Evolutionary conservation across 2,329 filamentous ascomycete species (phyloP).

Genomic region (Macroventuria anomochaeta): DNA sequence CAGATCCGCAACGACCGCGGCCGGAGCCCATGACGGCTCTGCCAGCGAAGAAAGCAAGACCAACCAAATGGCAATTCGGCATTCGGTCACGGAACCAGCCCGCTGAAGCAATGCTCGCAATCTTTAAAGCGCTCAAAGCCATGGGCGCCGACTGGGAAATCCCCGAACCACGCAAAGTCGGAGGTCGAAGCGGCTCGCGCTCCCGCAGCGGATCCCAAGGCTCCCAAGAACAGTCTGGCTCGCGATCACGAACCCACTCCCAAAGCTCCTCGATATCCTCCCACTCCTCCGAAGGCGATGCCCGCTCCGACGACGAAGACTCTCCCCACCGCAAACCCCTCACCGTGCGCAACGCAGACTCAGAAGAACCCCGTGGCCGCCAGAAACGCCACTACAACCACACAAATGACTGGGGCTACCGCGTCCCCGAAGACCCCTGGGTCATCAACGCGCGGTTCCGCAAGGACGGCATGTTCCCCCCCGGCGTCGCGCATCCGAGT

Average conservation of each 20-base stretch:
- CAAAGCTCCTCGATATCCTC: slow-evolving; percentile 44
- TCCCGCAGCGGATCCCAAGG: slow-evolving; percentile 41
- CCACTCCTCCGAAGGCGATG: slow-evolving; percentile 36
- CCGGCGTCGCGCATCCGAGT: slow-evolving; percentile 57
- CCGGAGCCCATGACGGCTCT: slow-evolving; percentile 63
- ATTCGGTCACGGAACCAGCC: slow-evolving; percentile 94
- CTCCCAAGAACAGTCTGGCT: slow-evolving; percentile 36
- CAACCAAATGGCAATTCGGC: slow-evolving; percentile 96
- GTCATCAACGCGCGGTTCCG: slow-evolving; percentile 89
- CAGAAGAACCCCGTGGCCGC: slow-evolving; percentile 41
- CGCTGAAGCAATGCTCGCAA: slow-evolving; percentile 91
- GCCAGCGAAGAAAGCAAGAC: slow-evolving; percentile 73
- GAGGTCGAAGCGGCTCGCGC: slow-evolving; percentile 49
- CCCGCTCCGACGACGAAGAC: slow-evolving; percentile 18
- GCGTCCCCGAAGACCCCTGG: slow-evolving; percentile 92
- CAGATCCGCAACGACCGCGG: slow-evolving; percentile 61
- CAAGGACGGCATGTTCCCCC: slow-evolving; percentile 74
- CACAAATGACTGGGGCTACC: slow-evolving; percentile 69
- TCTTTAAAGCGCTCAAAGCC: slow-evolving; percentile 88
- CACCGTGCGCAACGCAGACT: slow-evolving; percentile 37
- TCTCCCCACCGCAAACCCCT: slow-evolving; percentile 37
- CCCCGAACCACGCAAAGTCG: slow-evolving; percentile 49
- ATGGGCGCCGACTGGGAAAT: slow-evolving; percentile 88
- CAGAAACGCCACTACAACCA: slow-evolving; percentile 52
- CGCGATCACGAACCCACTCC: slow-evolving; percentile 43